A percentile compares a stretch with the other conserved stretches of the same genome.
These are phyloP conservation scores for Fusarium sp. DNA, from an alignment of 2,329 filamentous ascomycete species.

Conservation along the genomic window DNA sequence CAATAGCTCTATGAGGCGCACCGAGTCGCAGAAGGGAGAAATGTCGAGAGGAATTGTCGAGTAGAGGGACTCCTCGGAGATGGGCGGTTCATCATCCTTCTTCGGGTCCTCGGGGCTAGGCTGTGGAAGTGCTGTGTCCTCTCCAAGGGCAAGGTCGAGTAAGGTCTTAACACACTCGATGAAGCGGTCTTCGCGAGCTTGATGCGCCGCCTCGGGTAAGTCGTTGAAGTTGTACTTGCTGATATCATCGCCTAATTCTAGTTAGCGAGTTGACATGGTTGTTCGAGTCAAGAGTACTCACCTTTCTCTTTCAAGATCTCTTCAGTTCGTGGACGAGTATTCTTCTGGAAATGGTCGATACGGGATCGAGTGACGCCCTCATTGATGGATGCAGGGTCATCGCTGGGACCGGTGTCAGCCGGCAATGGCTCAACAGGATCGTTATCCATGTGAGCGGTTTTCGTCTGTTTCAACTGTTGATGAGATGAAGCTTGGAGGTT, in stretches of 20 bases:
- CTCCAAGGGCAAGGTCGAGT: neutral
- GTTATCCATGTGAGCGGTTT: neutral
- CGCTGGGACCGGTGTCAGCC: neutral
- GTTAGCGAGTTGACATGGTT: neutral
- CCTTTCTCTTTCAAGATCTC: neutral
- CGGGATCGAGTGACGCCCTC: neutral
- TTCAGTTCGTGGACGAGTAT: neutral
- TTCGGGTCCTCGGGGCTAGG: neutral
- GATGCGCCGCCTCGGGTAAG: neutral
- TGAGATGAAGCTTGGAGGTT: neutral
- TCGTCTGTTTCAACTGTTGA: neutral
- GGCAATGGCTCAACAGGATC: neutral
- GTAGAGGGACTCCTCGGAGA: neutral
- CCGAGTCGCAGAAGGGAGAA: neutral
- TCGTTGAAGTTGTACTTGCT: neutral
- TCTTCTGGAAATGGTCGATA: neutral
- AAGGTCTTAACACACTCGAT: neutral
- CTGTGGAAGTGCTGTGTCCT: neutral
- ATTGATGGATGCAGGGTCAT: neutral
- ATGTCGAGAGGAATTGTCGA: neutral
- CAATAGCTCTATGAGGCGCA: neutral
- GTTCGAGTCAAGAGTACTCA: neutral
- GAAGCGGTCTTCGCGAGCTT: neutral
- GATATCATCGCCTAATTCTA: neutral
- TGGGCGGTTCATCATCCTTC: neutral